phyloP scores from a whole-genome alignment of 2,329 filamentous ascomycete species.

The Clonostachys rosea region DNA sequence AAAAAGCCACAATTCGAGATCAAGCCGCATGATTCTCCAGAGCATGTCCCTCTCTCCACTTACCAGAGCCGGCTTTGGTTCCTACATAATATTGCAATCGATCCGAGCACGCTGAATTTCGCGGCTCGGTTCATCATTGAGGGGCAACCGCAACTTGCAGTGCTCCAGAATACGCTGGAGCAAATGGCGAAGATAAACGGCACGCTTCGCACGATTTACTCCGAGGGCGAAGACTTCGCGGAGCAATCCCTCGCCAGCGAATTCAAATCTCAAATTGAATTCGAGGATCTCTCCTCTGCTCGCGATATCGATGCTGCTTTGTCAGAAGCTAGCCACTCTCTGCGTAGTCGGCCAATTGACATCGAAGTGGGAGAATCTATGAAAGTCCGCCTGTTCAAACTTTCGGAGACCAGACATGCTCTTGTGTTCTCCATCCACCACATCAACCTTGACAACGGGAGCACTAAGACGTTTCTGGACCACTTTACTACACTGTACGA shows the following conservation, averaged over 20 bases:
- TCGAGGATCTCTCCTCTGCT: background rate
- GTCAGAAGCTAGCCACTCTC: conserved; percentile 6
- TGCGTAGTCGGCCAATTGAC: background rate
- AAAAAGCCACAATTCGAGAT: background rate
- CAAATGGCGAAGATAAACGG: background rate
- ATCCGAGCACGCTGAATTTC: conserved; percentile 13
- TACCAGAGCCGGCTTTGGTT: conserved; percentile 17
- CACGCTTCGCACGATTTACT: background rate
- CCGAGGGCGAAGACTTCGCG: background rate
- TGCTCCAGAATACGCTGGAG: background rate
- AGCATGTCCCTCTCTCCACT: conserved; percentile 10
- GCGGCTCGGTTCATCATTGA: background rate
- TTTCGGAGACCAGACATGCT: background rate
- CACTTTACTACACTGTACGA: background rate
- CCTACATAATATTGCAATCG: conserved; percentile 14
- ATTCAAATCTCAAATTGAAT: background rate
- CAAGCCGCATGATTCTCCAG: background rate
- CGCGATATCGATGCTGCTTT: conserved; percentile 1
- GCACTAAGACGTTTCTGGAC: background rate
- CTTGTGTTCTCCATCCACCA: background rate
- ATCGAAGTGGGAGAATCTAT: background rate
- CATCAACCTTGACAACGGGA: background rate
- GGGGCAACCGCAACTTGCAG: background rate
- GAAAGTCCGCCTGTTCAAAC: background rate
- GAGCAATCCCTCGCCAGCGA: background rate